These are phyloP conservation scores for Kwoniella sp. DNA, from an alignment of 768 basidiomycete species.

Conservation along the genomic window DNA sequence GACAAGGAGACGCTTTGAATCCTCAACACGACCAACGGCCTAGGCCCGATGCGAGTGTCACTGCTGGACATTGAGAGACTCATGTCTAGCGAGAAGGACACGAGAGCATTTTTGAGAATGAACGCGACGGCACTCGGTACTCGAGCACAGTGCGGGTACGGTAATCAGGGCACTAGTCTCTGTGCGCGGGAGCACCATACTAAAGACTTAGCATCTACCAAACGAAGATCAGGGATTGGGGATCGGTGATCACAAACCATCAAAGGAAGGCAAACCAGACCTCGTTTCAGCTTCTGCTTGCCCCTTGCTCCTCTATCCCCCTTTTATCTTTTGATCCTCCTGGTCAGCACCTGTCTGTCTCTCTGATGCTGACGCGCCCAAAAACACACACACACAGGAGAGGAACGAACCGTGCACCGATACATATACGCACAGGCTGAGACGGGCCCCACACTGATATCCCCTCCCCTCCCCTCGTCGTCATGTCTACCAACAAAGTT, in stretches of 20 bases:
- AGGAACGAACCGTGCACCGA: not conserved
- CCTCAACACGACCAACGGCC: too few relatives aligned
- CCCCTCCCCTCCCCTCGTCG: not conserved
- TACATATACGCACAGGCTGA: not conserved
- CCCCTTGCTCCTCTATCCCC: not conserved
- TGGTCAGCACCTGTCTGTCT: too few relatives aligned
- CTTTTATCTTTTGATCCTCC: not conserved
- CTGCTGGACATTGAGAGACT: too few relatives aligned
- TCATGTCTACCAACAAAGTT: not conserved
- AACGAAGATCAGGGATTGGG: not conserved
- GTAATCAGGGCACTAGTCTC: not conserved
- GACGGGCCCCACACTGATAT: not conserved
- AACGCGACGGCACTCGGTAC: too few relatives aligned
- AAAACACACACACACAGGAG: too few relatives aligned
- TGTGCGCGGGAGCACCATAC: not conserved
- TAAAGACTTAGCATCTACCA: not conserved
- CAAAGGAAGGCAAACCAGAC: not conserved
- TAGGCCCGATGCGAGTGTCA: too few relatives aligned
- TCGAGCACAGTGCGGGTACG: too few relatives aligned
- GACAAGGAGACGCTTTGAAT: too few relatives aligned
- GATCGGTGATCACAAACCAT: not conserved
- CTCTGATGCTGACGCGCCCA: not conserved
- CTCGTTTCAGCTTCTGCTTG: not conserved
- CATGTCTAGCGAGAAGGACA: too few relatives aligned
- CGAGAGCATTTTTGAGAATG: too few relatives aligned